Evolutionary conservation across 208 protist species (phyloP).

Genomic region (Naegleria gruberi): DNA sequence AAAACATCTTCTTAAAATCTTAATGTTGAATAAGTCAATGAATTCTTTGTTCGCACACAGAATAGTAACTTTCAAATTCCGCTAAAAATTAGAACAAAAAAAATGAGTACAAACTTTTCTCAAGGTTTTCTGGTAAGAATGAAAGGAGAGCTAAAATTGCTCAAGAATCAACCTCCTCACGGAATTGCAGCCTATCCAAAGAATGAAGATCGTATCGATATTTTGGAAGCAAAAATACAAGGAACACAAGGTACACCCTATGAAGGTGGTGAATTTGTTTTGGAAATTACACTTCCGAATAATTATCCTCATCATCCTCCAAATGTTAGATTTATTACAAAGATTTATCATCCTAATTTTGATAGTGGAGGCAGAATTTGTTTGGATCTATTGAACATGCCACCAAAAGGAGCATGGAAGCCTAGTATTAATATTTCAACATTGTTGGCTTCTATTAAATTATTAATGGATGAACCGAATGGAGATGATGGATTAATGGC

Average conservation of each 20-base stretch:
- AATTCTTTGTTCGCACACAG: too few species aligned
- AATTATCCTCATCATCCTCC: conserved; percentile 67
- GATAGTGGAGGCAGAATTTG: conserved; percentile 62
- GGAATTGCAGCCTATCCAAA: conserved; percentile 4
- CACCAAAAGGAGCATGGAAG: conserved; percentile 45
- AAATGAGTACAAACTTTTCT: background rate
- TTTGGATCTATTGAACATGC: conserved; percentile 57
- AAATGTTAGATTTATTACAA: conserved; percentile 54
- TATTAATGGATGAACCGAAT: conserved; percentile 49
- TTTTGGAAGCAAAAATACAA: conserved; percentile 24
- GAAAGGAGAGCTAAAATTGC: conserved; percentile 14
- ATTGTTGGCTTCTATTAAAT: conserved; percentile 38
- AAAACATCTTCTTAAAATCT: too few species aligned
- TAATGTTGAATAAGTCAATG: too few species aligned
- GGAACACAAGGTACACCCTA: conserved; percentile 40
- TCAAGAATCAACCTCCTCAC: conserved; percentile 5
- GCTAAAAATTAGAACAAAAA: background rate
- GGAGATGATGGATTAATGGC: conserved; percentile 45
- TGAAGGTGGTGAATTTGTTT: conserved; percentile 35
- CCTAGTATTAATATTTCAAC: conserved; percentile 39
- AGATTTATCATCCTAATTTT: conserved; percentile 75
- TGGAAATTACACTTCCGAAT: conserved; percentile 29
- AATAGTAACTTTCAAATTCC: too few species aligned
- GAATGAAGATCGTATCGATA: background rate
- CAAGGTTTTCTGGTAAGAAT: background rate